These are phyloP conservation scores for Trichomonascaceae sp. DNA, from an alignment of 1,139 yeast genomes.

Conservation along the genomic window DNA sequence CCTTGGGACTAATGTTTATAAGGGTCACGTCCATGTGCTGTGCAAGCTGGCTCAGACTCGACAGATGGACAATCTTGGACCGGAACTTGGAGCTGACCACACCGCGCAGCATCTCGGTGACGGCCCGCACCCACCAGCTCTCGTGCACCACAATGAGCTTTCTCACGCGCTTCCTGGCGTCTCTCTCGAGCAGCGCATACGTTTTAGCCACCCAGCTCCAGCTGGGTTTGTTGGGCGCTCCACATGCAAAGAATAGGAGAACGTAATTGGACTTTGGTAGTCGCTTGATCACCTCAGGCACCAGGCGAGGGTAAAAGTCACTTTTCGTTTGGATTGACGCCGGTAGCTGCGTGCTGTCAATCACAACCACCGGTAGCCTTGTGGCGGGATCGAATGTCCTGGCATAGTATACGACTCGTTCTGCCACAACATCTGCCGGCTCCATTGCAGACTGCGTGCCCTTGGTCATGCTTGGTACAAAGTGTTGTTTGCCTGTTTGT, in stretches of 20 bases:
- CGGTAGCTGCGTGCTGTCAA: slow-evolving; percentile 68
- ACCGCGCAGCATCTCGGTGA: slow-evolving; percentile 60
- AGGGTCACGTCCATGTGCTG: slow-evolving; percentile 57
- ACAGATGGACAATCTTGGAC: slow-evolving; percentile 36
- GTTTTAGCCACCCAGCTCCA: slow-evolving; percentile 78
- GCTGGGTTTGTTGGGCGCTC: slow-evolving; percentile 39
- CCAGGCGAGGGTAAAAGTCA: slow-evolving; percentile 14
- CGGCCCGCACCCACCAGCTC: slow-evolving; percentile 76
- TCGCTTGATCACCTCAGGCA: slow-evolving; percentile 21
- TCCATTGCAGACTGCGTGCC: no score
- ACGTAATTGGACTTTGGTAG: slow-evolving; percentile 48
- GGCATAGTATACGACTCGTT: slow-evolving; percentile 45
- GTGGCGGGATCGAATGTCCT: slow-evolving; percentile 47
- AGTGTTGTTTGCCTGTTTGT: no score
- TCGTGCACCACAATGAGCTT: slow-evolving; percentile 79
- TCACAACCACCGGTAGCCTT: slow-evolving; percentile 51
- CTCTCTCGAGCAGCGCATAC: slow-evolving; percentile 52
- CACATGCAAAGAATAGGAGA: slow-evolving; percentile 65
- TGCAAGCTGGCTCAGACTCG: slow-evolving; percentile 49
- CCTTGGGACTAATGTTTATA: slow-evolving; percentile 62
- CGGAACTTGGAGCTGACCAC: slow-evolving; percentile 37
- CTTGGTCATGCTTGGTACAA: no score
- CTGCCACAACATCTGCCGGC: slow-evolving; percentile 15
- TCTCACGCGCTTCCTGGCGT: slow-evolving; percentile 39
- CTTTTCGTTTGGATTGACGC: slow-evolving; percentile 29